Conservation (phyloP, 2,329 filamentous ascomycete genomes). For the Aspergillus ochraceus region DNA sequence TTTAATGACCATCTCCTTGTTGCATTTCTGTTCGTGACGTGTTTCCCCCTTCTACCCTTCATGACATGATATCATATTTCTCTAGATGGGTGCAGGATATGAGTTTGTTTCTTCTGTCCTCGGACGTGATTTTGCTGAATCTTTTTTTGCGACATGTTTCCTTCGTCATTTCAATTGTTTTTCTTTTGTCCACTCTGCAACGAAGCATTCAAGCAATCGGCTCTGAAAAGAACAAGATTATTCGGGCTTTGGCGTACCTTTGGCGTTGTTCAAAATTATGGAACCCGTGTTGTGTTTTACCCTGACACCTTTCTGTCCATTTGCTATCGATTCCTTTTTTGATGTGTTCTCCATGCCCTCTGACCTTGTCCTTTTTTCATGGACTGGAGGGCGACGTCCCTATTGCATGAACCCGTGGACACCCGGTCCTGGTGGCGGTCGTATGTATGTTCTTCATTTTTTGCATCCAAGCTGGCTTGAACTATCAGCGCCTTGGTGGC, state of each 20-base stretch:
- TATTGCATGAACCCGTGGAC: constrained; percentile 32
- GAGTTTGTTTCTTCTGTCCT: constrained; percentile 19
- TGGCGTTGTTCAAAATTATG: constrained; percentile 35
- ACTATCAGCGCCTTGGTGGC: constrained; percentile 37
- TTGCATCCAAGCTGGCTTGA: constrained; percentile 41
- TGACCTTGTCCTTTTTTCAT: constrained; percentile 14
- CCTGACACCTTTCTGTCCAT: constrained; percentile 13
- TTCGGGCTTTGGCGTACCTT: constrained; percentile 33
- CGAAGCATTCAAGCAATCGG: constrained; percentile 36
- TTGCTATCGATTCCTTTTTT: constrained; percentile 23
- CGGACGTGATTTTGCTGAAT: constrained; percentile 25
- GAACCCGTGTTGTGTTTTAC: constrained; percentile 17
- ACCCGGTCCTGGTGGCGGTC: constrained; percentile 34
- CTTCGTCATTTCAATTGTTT: background rate
- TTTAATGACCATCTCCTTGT: constrained; percentile 24
- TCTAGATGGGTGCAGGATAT: constrained; percentile 27
- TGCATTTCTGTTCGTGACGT: constrained; percentile 22
- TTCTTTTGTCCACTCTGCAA: constrained; percentile 22
- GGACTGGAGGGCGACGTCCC: constrained; percentile 4
- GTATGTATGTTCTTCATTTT: constrained; percentile 28
- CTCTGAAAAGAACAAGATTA: constrained; percentile 31
- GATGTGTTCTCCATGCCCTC: constrained; percentile 12
- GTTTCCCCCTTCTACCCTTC: constrained; percentile 24
- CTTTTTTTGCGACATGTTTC: constrained; percentile 25
- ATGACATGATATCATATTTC: constrained; percentile 36